Conservation (phyloP, 768 basidiomycete species). For the Rhodotorula paludigena region DNA sequence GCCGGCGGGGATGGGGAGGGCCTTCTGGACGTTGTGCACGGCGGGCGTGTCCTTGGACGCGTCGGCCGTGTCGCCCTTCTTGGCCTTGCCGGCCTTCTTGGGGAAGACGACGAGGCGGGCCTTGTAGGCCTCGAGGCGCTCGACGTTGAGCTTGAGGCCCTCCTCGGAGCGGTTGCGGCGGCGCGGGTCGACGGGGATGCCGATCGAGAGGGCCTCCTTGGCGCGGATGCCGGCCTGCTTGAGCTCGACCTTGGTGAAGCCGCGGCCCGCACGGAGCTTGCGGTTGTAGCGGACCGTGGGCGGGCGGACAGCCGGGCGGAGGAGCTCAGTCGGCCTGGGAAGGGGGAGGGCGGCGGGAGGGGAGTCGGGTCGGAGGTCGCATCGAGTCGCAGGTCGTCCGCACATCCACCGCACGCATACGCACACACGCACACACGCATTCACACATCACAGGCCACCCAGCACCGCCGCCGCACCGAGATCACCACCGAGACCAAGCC, state of each 20-base stretch:
- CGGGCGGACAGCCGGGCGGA: slow-evolving; percentile 93
- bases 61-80: slow-evolving; percentile 89
- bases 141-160: slow-evolving; percentile 85
- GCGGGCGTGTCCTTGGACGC: slow-evolving; percentile 75
- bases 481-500: no score
- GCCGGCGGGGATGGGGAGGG: slow-evolving; percentile 63
- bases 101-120: slow-evolving; percentile 91
- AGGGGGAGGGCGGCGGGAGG: no score
- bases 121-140: slow-evolving; percentile 90
- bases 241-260: slow-evolving; percentile 89
- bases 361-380: not conserved
- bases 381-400: not conserved
- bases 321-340: slow-evolving; percentile 54
- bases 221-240: slow-evolving; percentile 91
- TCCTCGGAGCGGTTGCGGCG: slow-evolving; percentile 94
- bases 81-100: slow-evolving; percentile 77
- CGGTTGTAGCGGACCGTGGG: slow-evolving; percentile 98
- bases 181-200: slow-evolving; percentile 94
- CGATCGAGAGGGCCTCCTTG: slow-evolving; percentile 87
- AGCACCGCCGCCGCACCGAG: no score
- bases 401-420: no score
- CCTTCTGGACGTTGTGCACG: slow-evolving; percentile 55
- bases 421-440: no score
- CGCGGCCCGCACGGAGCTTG: slow-evolving; percentile 92
- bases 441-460: no score